These are phyloP conservation scores for Adiantum capillusveneris DNA, from an alignment of 75 land plant genomes.

Conservation along the genomic window DNA sequence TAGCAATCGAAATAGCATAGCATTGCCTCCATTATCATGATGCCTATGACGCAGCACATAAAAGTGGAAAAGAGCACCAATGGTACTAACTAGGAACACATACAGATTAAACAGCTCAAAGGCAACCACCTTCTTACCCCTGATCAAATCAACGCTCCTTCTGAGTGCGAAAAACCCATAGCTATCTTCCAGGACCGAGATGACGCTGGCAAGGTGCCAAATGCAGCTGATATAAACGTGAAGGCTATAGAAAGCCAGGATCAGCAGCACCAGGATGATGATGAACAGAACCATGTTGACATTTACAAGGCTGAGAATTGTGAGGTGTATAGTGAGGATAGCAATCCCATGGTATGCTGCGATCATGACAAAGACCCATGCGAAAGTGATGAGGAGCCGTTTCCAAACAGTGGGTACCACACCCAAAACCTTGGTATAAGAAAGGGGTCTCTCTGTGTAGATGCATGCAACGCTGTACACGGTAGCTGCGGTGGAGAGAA, in stretches of 20 bases:
- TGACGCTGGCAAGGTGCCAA: constrained; percentile 90
- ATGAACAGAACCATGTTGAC: constrained; percentile 9
- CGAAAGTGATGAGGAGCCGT: constrained; percentile 71
- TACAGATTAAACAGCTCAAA: constrained; percentile 43
- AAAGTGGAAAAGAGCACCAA: constrained; percentile 21
- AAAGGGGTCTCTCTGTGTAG: constrained; percentile 67
- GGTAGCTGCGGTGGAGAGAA: constrained; percentile 86
- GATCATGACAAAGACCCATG: constrained; percentile 65
- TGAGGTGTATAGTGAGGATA: constrained; percentile 14
- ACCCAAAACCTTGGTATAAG: constrained; percentile 43
- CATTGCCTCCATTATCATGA: constrained; percentile 6
- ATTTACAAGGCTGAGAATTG: no score
- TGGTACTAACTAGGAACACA: constrained; percentile 18
- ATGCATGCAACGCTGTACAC: constrained; percentile 94
- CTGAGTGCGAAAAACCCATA: constrained; percentile 65
- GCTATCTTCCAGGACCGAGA: constrained; percentile 76
- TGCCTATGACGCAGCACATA: constrained; percentile 33
- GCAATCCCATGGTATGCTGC: constrained; percentile 40
- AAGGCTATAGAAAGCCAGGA: constrained; percentile 14
- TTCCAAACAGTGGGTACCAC: constrained; percentile 74
- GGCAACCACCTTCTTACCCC: constrained; percentile 48
- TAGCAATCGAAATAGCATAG: constrained; percentile 17
- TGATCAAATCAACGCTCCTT: constrained; percentile 61
- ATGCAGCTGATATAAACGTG: constrained; percentile 25
- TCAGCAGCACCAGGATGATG: constrained; percentile 13